A percentile compares a stretch with the other conserved stretches of the same genome.
Evolutionary conservation across 768 basidiomycete genomes (phyloP).

Genomic region (Termitomyces sp.): DNA sequence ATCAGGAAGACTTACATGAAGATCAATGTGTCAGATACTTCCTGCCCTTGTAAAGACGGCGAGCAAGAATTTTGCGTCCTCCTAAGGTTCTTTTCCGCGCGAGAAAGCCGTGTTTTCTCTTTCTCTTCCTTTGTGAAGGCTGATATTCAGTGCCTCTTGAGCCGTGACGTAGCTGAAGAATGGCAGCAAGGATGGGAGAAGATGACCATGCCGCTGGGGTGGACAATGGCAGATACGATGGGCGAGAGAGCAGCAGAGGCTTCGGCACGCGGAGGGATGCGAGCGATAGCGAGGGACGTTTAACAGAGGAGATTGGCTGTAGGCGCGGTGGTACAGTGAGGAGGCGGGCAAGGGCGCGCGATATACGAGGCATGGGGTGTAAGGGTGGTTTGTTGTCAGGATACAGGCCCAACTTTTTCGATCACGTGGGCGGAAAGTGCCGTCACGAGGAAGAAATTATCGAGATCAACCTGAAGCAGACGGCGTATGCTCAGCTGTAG

Average conservation of each 20-base stretch:
- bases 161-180: conserved; percentile 58
- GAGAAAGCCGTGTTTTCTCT: conserved; percentile 91
- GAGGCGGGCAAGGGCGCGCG: conserved; percentile 33
- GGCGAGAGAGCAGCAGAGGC: conserved; percentile 22
- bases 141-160: conserved; percentile 91
- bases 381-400: background rate
- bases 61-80: conserved; percentile 69
- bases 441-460: conserved; percentile 21
- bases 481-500: conserved; percentile 20
- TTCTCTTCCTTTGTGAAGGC: conserved; percentile 91
- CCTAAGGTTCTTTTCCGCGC: conserved; percentile 63
- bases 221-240: conserved; percentile 22
- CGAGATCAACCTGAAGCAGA: background rate
- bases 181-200: conserved; percentile 36
- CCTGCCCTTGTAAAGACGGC: conserved; percentile 74
- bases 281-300: conserved; percentile 15
- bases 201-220: conserved; percentile 18
- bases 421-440: conserved; percentile 21
- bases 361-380: conserved; percentile 41
- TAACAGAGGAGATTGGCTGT: conserved; percentile 17
- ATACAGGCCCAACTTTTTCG: background rate
- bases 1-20: background rate
- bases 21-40: conserved; percentile 74
- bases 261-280: conserved; percentile 12
- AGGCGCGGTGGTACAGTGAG: conserved; percentile 32